A percentile compares a stretch with the other conserved stretches of the same genome.
These are phyloP conservation scores for Meyerozyma athensensis DNA, from an alignment of 1,139 yeast genomes.

Conservation along the genomic window DNA sequence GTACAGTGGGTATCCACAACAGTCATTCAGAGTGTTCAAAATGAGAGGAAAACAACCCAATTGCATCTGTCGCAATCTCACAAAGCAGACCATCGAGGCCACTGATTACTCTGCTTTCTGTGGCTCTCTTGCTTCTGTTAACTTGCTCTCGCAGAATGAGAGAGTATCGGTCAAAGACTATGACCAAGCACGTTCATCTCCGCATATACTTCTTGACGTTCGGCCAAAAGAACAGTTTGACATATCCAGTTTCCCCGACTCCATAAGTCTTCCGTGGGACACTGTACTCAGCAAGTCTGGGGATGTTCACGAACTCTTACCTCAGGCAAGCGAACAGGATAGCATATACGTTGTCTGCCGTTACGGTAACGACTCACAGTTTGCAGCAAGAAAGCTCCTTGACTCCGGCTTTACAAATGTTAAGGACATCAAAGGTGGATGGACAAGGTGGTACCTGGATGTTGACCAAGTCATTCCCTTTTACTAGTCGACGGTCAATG, in stretches of 20 bases:
- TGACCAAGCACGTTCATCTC: constrained; percentile 10
- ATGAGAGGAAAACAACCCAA: constrained; percentile 64
- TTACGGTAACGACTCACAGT: constrained; percentile 86
- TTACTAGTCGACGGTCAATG: constrained; percentile 49
- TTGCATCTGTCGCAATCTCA: constrained; percentile 72
- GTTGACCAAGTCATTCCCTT: constrained; percentile 63
- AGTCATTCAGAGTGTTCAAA: constrained; percentile 65
- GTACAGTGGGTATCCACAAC: constrained; percentile 72
- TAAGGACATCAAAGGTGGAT: constrained; percentile 74
- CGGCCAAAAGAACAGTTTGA: constrained; percentile 74
- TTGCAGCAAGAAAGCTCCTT: constrained; percentile 57
- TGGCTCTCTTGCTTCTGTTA: constrained; percentile 47
- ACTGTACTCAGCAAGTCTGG: constrained; percentile 35
- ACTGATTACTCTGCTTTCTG: constrained; percentile 73
- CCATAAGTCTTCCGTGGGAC: constrained; percentile 63
- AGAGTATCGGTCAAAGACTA: constrained; percentile 51
- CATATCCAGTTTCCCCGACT: constrained; percentile 55
- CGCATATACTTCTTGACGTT: constrained; percentile 60
- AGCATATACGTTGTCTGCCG: constrained; percentile 62
- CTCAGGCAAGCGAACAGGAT: constrained; percentile 17
- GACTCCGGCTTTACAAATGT: constrained; percentile 47
- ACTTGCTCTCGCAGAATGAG: constrained; percentile 33
- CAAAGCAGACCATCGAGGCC: constrained; percentile 38
- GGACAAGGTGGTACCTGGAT: constrained; percentile 61
- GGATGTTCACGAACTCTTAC: constrained; percentile 21